Base-by-base conservation (phyloP, 2,329 filamentous ascomycete genomes). In the Venturia oleaginea region DNA sequence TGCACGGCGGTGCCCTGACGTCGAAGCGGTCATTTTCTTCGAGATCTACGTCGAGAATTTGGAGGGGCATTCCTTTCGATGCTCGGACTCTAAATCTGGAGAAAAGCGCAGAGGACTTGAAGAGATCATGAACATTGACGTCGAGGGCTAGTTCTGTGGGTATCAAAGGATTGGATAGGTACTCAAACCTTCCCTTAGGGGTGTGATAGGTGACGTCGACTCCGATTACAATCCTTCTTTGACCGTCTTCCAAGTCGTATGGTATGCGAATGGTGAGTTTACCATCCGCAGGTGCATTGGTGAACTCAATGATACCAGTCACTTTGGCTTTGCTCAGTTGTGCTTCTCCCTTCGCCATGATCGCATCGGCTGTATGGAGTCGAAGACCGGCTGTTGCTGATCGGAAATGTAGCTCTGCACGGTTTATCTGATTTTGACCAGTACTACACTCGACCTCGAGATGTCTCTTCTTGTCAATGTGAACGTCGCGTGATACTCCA, bases 61-160 rank as follows among this genome's bases (percentile, higher is more conserved):
- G 84, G 11, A 97, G 75, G 0, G 94, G 94, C 37, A 88, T 86
- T 30, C 84, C 74, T 64, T 83, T 90, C 0, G 91, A 88, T 0
- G 92, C 92, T 15, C 91, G 92, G 62, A 99, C 88, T 17, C 90
- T 96, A 73, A 99, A 99, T 11, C 88, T 88, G 0, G 92, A 97
- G 71, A 94, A 94, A 0, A 97, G 81, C 0, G 85, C 82, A 8
- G 86, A 79, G 67, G 91, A 86, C 72, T 96, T 96, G 79, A 97
- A 97, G 34, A 95, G 85, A 70, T 99, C 94, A 71, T 97, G 92
- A 6, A 99, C 94, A 68, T 97, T 97, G 67, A 99, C 94, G 3
- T 93, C 92, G 3, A 99, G 81, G 0, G 91, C 90, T 4, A 99
- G 80, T 0, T 89, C 83, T 1, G 94, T 88, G 2, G 87, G 83